Conservation (phyloP, 139 green algal genomes). For the Limnomonas spitsbergensis region DNA sequence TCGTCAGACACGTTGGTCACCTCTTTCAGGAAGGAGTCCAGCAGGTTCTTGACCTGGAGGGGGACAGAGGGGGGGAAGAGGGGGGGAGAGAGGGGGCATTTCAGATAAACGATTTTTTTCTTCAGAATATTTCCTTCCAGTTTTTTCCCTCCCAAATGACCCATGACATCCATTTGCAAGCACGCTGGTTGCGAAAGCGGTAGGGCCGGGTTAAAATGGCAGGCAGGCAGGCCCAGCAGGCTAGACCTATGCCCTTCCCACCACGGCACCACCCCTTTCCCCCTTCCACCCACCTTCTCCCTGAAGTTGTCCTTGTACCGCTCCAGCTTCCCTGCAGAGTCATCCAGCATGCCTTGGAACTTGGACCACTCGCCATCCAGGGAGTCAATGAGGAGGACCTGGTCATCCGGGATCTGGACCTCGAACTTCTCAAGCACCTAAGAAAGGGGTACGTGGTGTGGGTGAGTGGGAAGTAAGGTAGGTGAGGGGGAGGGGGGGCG, state of each 20-base stretch:
- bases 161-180: no score
- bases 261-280: no score
- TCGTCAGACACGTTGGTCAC: conserved; percentile 52
- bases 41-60: conserved; percentile 62
- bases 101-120: no score
- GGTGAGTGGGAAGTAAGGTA: background rate
- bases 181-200: no score
- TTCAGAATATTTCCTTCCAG: no score
- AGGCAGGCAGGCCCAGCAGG: no score
- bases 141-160: no score
- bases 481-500: no score
- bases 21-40: conserved; percentile 79
- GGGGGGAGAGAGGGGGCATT: no score
- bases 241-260: no score
- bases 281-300: conserved; percentile 11
- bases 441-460: background rate
- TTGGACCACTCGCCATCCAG: conserved; percentile 55
- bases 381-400: conserved; percentile 57
- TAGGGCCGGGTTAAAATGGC: no score
- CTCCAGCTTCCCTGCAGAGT: conserved; percentile 58
- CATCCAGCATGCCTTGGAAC: conserved; percentile 65
- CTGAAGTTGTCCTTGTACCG: conserved; percentile 79
- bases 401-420: conserved; percentile 57
- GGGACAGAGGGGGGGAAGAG: background rate
- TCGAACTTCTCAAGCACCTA: conserved; percentile 72